phyloP scores from a whole-genome alignment of 2,329 filamentous ascomycete species.

The Fusarium succisae region DNA sequence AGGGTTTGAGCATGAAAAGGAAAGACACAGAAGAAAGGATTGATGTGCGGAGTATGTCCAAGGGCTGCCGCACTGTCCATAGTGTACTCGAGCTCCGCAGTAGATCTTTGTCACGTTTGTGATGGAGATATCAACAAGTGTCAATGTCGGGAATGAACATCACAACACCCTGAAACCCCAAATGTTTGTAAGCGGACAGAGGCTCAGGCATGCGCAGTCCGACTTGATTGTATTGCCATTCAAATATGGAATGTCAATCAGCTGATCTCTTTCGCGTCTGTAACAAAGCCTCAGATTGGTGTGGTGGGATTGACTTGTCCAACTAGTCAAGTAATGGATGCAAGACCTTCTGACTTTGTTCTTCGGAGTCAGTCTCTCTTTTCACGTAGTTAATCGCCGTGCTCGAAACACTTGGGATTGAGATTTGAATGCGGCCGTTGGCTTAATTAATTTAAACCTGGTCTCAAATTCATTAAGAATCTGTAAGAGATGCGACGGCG shows the following conservation, averaged over 20 bases:
- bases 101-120: not conserved
- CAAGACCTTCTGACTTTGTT: not conserved
- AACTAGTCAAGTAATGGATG: not conserved
- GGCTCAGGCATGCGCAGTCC: too few species aligned
- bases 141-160: not conserved
- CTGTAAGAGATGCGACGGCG: not conserved
- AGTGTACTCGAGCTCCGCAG: not conserved
- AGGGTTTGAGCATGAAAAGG: not conserved
- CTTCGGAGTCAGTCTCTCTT: not conserved
- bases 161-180: not conserved
- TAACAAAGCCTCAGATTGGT: not conserved
- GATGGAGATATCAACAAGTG: not conserved
- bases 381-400: not conserved
- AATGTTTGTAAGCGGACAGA: not conserved
- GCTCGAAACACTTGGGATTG: not conserved
- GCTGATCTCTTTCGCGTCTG: not conserved
- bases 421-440: not conserved
- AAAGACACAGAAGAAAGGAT: not conserved
- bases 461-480: too few species aligned
- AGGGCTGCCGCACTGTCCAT: not conserved
- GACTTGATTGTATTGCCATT: not conserved
- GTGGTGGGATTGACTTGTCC: fast-evolving
- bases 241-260: not conserved
- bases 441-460: fast-evolving
- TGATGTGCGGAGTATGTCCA: not conserved